Evolutionary conservation across 108 stramenopile genomes (phyloP).

Genomic region (Conticribra weissflogii): DNA sequence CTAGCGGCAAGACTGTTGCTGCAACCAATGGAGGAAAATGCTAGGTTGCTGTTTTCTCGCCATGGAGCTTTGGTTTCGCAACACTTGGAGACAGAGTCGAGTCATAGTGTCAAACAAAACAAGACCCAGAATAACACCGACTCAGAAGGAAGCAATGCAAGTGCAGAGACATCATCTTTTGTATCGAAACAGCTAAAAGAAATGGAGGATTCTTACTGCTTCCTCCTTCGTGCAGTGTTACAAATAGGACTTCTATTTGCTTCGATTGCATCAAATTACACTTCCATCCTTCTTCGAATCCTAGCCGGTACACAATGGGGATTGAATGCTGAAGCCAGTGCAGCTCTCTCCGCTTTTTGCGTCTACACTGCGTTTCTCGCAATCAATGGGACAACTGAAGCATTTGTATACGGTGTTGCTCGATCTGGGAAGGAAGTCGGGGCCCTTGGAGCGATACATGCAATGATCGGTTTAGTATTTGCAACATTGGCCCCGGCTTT

Average conservation of each 20-base stretch:
- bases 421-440: slow-evolving; percentile 63
- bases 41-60: slow-evolving; percentile 78
- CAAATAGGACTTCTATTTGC: slow-evolving; percentile 82
- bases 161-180: slow-evolving; percentile 19
- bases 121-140: no score
- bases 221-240: slow-evolving; percentile 68
- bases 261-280: slow-evolving; percentile 77
- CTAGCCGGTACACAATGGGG: slow-evolving; percentile 82
- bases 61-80: slow-evolving; percentile 38
- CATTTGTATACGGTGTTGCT: slow-evolving; percentile 88
- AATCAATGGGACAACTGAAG: slow-evolving; percentile 94
- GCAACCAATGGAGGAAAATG: slow-evolving; percentile 91
- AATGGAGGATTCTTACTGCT: slow-evolving; percentile 48
- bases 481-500: slow-evolving; percentile 63
- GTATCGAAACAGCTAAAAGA: slow-evolving; percentile 20
- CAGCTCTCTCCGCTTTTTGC: slow-evolving; percentile 86
- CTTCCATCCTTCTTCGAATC: slow-evolving; percentile 65
- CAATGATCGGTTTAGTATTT: slow-evolving; percentile 70
- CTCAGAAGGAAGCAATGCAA: no score
- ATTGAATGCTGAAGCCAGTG: slow-evolving; percentile 64
- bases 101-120: neutral
- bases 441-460: slow-evolving; percentile 65
- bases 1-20: slow-evolving; percentile 86
- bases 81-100: neutral
- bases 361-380: slow-evolving; percentile 92